phyloP scores from a whole-genome alignment of 139 green algal species.

The Chlorella sp. region DNA sequence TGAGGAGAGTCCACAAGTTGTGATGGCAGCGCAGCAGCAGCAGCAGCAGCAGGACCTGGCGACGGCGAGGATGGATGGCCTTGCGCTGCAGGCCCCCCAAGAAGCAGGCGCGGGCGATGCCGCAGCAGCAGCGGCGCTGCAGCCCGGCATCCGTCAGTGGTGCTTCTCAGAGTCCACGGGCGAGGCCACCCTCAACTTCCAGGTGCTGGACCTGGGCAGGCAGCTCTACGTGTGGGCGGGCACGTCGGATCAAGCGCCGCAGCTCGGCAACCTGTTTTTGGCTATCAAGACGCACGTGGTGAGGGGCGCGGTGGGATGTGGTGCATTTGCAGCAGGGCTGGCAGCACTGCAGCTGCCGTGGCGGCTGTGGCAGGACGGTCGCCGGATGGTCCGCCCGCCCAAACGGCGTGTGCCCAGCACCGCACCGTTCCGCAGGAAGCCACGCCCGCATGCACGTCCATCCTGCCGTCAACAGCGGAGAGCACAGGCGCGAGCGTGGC shows the following conservation, averaged over 20 bases:
- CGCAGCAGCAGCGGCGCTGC: too few relatives aligned
- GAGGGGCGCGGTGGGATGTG: background rate
- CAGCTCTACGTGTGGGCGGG: slow-evolving; percentile 31
- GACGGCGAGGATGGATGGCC: too few relatives aligned
- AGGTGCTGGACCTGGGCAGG: slow-evolving; percentile 28
- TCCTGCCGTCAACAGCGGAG: background rate
- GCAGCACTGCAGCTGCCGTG: too few relatives aligned
- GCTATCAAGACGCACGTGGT: slow-evolving; percentile 17
- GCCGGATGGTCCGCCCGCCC: background rate
- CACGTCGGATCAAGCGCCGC: slow-evolving; percentile 2
- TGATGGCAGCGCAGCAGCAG: slow-evolving; percentile 20
- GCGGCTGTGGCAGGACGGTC: background rate
- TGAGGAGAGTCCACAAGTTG: too few relatives aligned
- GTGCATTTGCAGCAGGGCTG: too few relatives aligned
- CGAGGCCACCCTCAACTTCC: slow-evolving; percentile 22
- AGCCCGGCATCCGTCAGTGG: too few relatives aligned
- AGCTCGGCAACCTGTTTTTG: slow-evolving; percentile 14
- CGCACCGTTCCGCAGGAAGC: background rate
- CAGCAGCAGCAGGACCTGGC: too few relatives aligned
- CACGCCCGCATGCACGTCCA: background rate
- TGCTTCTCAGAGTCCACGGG: background rate
- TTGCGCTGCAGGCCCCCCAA: too few relatives aligned
- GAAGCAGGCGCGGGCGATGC: too few relatives aligned
- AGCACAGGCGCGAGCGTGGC: background rate
- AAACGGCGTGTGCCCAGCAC: background rate